phyloP scores from a whole-genome alignment of 306 rosid species.

The Canavalia ensiformis region DNA sequence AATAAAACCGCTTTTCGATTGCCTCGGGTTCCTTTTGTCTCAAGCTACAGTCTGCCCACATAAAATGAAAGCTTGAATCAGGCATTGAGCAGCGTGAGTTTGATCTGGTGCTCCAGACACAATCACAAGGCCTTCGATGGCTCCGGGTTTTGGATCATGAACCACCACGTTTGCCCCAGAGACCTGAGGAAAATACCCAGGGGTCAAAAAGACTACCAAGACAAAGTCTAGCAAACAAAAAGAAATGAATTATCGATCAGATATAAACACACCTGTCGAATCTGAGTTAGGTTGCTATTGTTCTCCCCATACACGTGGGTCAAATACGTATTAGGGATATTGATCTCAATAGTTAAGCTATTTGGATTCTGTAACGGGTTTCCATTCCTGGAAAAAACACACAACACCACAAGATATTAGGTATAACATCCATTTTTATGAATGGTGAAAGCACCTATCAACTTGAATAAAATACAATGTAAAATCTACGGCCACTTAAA shows the following conservation, averaged over 20 bases:
- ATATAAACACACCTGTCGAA: constrained; percentile 71
- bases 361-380: constrained; percentile 57
- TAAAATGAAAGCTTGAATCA: constrained; percentile 87
- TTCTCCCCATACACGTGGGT: constrained; percentile 75
- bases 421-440: background rate
- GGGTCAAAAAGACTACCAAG: constrained; percentile 7
- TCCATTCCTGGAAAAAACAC: constrained; percentile 56
- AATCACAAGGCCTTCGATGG: constrained; percentile 61
- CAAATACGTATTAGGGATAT: constrained; percentile 69
- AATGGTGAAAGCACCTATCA: constrained; percentile 14
- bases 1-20: background rate
- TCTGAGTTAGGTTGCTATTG: constrained; percentile 67
- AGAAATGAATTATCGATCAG: constrained; percentile 14
- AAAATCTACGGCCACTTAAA: background rate
- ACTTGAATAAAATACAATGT: constrained; percentile 9
- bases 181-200: constrained; percentile 54
- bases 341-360: constrained; percentile 64
- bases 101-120: constrained; percentile 73
- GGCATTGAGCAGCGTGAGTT: constrained; percentile 75
- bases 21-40: constrained; percentile 35
- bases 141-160: constrained; percentile 73
- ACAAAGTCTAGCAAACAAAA: background rate
- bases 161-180: constrained; percentile 77
- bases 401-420: constrained; percentile 28
- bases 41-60: constrained; percentile 66